Base-by-base conservation (phyloP, 129 eudicot genomes). In the Dittrichia graveolens region DNA sequence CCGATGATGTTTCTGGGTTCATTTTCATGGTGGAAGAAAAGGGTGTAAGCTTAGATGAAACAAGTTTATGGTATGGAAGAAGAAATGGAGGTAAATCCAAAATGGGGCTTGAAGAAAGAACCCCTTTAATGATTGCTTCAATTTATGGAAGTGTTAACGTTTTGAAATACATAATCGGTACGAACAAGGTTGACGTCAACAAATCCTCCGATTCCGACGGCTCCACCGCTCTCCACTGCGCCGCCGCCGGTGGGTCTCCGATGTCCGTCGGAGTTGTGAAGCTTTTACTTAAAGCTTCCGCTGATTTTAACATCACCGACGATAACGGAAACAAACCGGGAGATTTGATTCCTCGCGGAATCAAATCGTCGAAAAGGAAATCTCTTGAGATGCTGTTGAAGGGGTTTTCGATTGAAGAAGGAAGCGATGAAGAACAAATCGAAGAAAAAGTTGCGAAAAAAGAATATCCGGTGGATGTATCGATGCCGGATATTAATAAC, bases 221-320 rank as follows among this genome's bases (percentile, higher is more conserved):
- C 3, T 88, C 79, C 45, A 85, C 96, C 15, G 91, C 98, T 3
- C 94, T 92, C 14, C 98, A 92, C 86, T 89, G 96, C 18, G 98
- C 91, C 8, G 91, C 85, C 0, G 83, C 98, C 5, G 98, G 98
- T 13, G 92, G 98, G 3, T 75, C 95, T 5, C 65, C 71, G 10
- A n/a, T 78, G 3, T 64, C 89, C 0, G 73, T 79, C 2, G 81
- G 47, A n/a, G 78, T 74, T 19, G 90, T 85, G 19, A 79, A 85
- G 80, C 45, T 83, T 66, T 79, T 93, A 73, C 52, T 90, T 3
- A 82, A 84, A 8, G 88, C 92, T 5, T 71, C 80, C 3, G 92
- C 90, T 0, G 88, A 90, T 59, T 70, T 73, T 35, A 73, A 80
- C 48, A 16, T 67, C 4, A 72, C 81, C 1, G 89, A 85, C 43